Evolutionary conservation across 495 filamentous ascomycete species (phyloP).

Genomic region (Neurospora hispaniola): DNA sequence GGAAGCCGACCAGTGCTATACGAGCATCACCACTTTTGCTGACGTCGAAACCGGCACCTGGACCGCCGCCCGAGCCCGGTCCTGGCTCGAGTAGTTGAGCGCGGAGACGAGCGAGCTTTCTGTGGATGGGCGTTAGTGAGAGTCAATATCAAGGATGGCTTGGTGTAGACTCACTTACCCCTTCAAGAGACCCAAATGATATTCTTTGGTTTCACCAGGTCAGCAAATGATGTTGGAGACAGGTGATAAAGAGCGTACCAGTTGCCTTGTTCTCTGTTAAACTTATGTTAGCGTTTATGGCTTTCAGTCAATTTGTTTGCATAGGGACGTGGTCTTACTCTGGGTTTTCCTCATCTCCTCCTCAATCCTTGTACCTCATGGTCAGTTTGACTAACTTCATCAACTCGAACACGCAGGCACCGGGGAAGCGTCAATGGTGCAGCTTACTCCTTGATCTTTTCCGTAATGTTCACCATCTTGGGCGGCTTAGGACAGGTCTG

Average conservation of each 20-base stretch:
- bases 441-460: slow-evolving; percentile 96
- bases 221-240: slow-evolving; percentile 2
- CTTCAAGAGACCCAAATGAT: slow-evolving; percentile 95
- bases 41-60: slow-evolving; percentile 81
- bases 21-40: slow-evolving; percentile 95
- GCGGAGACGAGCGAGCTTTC: slow-evolving; percentile 90
- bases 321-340: slow-evolving; percentile 44
- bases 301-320: background rate
- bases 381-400: slow-evolving; percentile 10
- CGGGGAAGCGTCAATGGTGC: background rate
- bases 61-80: slow-evolving; percentile 66
- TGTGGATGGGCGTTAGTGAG: slow-evolving; percentile 24
- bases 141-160: background rate
- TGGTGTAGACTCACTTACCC: slow-evolving; percentile 46
- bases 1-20: slow-evolving; percentile 95
- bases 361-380: slow-evolving; percentile 64
- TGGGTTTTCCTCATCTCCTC: slow-evolving; percentile 99
- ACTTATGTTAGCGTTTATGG: slow-evolving; percentile 26
- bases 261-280: slow-evolving; percentile 93
- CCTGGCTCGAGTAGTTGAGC: slow-evolving; percentile 92
- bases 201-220: slow-evolving; percentile 48
- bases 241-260: slow-evolving; percentile 41
- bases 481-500: slow-evolving; percentile 20
- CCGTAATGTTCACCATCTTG: slow-evolving; percentile 99
- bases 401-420: background rate